Conservation (phyloP, 768 basidiomycete species). For the Lenzites betulinus region DNA sequence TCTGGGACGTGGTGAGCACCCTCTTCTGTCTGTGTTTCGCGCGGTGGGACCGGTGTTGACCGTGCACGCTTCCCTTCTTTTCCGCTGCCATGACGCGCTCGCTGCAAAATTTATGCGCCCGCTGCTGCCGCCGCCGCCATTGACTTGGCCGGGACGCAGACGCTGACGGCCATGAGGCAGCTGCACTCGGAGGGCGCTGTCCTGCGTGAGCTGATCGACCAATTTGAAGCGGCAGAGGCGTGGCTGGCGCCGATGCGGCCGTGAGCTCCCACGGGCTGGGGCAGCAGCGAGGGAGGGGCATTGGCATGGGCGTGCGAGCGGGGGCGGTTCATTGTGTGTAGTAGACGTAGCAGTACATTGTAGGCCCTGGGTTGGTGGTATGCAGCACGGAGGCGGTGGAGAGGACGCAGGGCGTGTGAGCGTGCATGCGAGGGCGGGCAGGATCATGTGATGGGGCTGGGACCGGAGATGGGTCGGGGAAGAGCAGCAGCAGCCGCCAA, state of each 20-base stretch:
- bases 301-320: conserved; percentile 16
- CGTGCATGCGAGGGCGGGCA: neutral
- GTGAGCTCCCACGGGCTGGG: conserved; percentile 40
- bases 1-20: conserved; percentile 93
- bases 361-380: neutral
- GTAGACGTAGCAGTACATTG: neutral
- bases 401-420: neutral
- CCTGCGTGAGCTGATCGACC: conserved; percentile 84
- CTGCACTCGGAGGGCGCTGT: conserved; percentile 83
- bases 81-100: neutral
- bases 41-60: conserved; percentile 3
- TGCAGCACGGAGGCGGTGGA: neutral
- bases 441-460: conserved; percentile 10
- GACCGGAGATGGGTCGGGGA: conserved; percentile 19
- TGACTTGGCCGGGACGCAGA: conserved; percentile 41
- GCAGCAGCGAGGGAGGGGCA: conserved; percentile 1
- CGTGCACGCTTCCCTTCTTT: neutral
- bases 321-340: neutral
- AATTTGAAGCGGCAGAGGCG: conserved; percentile 94
- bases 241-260: conserved; percentile 94
- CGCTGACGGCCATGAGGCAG: conserved; percentile 87
- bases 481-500: conserved; percentile 13
- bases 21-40: neutral
- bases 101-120: neutral
- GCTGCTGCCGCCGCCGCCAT: neutral